These are phyloP conservation scores for Oldenlandia corymbosa DNA, from an alignment of 257 asterid genomes.

Conservation along the genomic window DNA sequence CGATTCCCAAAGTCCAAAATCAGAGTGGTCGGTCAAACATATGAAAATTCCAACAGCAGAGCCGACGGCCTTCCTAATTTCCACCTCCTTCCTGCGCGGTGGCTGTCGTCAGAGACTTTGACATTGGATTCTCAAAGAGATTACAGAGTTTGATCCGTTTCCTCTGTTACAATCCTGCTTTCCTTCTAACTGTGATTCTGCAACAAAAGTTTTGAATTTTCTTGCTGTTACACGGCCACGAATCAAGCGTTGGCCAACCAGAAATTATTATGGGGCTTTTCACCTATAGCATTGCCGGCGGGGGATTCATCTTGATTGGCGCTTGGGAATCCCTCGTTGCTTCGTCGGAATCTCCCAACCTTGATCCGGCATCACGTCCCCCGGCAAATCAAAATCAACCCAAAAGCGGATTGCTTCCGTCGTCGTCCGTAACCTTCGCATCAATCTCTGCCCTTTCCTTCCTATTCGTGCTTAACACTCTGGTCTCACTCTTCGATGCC, in stretches of 20 bases:
- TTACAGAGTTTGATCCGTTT: too few species aligned
- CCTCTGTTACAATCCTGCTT: too few species aligned
- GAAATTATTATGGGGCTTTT: slow-evolving; percentile 72
- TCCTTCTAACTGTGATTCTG: too few species aligned
- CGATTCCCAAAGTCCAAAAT: too few species aligned
- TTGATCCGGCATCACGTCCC: slow-evolving; percentile 18
- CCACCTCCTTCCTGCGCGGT: too few species aligned
- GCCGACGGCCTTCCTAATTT: too few species aligned
- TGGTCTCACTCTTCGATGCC: slow-evolving; percentile 68
- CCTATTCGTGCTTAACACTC: slow-evolving; percentile 50
- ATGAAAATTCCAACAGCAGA: too few species aligned
- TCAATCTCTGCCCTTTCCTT: slow-evolving; percentile 49
- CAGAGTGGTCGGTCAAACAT: too few species aligned
- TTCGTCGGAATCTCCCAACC: slow-evolving; percentile 29
- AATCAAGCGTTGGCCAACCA: slow-evolving; percentile 6
- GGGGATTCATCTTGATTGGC: slow-evolving; percentile 60
- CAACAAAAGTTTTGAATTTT: too few species aligned
- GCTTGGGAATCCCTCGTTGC: slow-evolving; percentile 56
- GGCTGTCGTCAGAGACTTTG: too few species aligned
- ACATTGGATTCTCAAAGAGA: too few species aligned
- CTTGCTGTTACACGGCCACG: too few species aligned
- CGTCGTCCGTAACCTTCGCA: slow-evolving; percentile 49
- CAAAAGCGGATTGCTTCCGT: slow-evolving; percentile 19
- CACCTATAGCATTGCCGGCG: slow-evolving; percentile 69
- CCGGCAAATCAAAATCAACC: slow-evolving; percentile 18